These are phyloP conservation scores for Zymoseptoria tritici DNA, from an alignment of 2,329 filamentous ascomycete species.

Conservation along the genomic window DNA sequence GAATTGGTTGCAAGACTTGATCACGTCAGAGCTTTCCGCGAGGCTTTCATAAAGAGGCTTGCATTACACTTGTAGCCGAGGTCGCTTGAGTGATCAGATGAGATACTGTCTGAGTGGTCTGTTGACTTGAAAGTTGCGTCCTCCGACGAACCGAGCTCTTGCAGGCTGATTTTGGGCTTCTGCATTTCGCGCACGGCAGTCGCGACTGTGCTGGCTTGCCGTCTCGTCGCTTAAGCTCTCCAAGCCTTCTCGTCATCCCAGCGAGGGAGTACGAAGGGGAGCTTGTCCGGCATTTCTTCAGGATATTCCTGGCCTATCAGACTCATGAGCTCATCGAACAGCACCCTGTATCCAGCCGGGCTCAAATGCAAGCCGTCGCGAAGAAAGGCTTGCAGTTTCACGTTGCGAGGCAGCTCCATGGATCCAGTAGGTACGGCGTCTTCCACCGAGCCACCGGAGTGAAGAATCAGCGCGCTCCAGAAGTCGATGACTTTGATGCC, in stretches of 20 bases:
- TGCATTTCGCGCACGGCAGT: not conserved
- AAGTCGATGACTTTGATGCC: slow-evolving; percentile 65
- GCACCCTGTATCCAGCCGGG: slow-evolving; percentile 47
- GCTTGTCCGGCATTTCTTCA: slow-evolving; percentile 45
- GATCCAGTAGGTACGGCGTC: slow-evolving; percentile 39
- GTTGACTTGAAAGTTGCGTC: not conserved
- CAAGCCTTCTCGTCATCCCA: slow-evolving; percentile 38
- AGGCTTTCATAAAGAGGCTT: not conserved
- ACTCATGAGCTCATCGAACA: slow-evolving; percentile 48
- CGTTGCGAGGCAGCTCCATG: slow-evolving; percentile 50
- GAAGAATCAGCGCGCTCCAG: slow-evolving; percentile 68
- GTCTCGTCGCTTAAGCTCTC: not conserved
- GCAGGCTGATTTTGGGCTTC: not conserved
- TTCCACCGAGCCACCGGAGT: slow-evolving; percentile 45
- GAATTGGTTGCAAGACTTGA: not conserved
- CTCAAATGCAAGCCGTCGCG: slow-evolving; percentile 56
- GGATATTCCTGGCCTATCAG: slow-evolving; percentile 47
- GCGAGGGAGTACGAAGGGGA: slow-evolving; percentile 47
- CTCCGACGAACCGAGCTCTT: not conserved
- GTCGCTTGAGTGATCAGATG: not conserved
- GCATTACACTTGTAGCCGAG: not conserved
- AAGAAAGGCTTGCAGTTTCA: slow-evolving; percentile 46
- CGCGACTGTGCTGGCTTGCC: not conserved
- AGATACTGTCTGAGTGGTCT: not conserved
- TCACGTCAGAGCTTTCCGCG: not conserved